Conservation (phyloP, 78 protist species). For the Speleostelium caveatum region DNA sequence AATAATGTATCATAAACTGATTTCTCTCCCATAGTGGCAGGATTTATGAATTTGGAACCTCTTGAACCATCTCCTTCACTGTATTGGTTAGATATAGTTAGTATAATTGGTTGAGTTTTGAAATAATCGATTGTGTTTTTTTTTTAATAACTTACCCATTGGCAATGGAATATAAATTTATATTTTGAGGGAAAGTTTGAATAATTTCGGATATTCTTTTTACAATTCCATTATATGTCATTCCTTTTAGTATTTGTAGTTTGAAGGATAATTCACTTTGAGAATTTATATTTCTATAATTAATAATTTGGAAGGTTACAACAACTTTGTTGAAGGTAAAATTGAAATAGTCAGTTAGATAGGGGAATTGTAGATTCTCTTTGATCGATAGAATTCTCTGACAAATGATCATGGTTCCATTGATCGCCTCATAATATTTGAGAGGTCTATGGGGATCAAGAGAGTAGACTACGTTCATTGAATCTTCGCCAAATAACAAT, state of each 20-base stretch:
- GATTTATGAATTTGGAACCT: slow-evolving; percentile 10
- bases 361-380: slow-evolving; percentile 55
- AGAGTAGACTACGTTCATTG: slow-evolving; percentile 41
- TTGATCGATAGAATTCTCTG: slow-evolving; percentile 14
- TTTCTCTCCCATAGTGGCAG: slow-evolving; percentile 17
- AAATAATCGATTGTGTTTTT: not conserved
- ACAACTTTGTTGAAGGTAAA: slow-evolving; percentile 57
- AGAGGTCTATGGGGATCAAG: slow-evolving; percentile 61
- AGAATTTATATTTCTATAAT: slow-evolving; percentile 57
- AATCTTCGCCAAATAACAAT: slow-evolving; percentile 52
- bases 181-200: slow-evolving; percentile 75
- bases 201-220: slow-evolving; percentile 51
- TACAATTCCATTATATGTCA: slow-evolving; percentile 40
- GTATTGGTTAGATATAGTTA: too few relatives aligned
- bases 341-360: slow-evolving; percentile 58
- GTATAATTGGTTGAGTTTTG: too few relatives aligned
- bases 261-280: slow-evolving; percentile 14
- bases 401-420: slow-evolving; percentile 68
- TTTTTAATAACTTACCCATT: not conserved
- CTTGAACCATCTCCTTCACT: not conserved
- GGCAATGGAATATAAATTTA: slow-evolving; percentile 55
- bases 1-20: slow-evolving; percentile 34
- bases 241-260: slow-evolving; percentile 60
- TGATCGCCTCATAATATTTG: slow-evolving; percentile 37
- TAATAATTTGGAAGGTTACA: slow-evolving; percentile 49